Evolutionary conservation across 2,329 filamentous ascomycete genomes (phyloP).

Genomic region (Alternaria sp.): DNA sequence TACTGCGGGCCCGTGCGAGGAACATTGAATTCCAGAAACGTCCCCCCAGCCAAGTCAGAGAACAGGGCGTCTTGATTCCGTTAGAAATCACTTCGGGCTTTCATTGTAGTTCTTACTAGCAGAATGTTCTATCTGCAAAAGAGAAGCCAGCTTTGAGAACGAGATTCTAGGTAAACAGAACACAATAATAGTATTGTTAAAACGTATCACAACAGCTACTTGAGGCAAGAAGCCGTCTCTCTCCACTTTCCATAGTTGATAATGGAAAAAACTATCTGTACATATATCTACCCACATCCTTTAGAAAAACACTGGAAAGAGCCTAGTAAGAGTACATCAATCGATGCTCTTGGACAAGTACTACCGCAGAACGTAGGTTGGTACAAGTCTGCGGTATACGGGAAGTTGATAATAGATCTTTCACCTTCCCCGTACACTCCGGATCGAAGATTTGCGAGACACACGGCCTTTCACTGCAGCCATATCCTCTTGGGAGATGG

Average conservation of each 20-base stretch:
- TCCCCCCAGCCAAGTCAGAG: too few species aligned
- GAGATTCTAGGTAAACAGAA: not conserved
- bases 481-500: not conserved
- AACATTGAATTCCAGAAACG: too few species aligned
- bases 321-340: not conserved
- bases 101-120: too few species aligned
- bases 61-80: too few species aligned
- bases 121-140: too few species aligned
- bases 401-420: not conserved
- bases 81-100: too few species aligned
- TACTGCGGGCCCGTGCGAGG: too few species aligned
- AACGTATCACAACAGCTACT: not conserved
- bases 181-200: not conserved
- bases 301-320: not conserved
- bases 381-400: not conserved
- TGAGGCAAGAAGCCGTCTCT: not conserved
- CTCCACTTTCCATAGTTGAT: not conserved
- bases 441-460: not conserved
- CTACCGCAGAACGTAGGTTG: not conserved
- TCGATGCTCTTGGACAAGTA: not conserved
- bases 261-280: not conserved
- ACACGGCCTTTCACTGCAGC: not conserved
- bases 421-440: slow-evolving; percentile 23
- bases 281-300: not conserved
- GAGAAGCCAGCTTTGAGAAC: not conserved